phyloP scores from a whole-genome alignment of 2,329 filamentous ascomycete species.

The Scleromitrula shiraiana region DNA sequence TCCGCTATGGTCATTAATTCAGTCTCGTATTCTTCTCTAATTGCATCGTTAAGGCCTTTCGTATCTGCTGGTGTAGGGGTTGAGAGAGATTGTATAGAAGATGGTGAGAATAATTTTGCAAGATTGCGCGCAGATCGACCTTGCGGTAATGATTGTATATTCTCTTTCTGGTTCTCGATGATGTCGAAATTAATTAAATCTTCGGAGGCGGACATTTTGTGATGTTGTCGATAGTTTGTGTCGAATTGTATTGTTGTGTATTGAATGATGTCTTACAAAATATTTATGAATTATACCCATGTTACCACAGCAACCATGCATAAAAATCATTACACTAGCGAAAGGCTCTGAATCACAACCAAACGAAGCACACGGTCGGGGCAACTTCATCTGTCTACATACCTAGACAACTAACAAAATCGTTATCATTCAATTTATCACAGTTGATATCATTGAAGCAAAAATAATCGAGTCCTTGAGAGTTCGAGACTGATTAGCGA shows the following conservation, averaged over 20 bases:
- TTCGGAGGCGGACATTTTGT: slow-evolving; percentile 39
- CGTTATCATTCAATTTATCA: too few species aligned
- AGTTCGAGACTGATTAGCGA: too few species aligned
- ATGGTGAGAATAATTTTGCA: slow-evolving; percentile 69
- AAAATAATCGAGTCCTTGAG: too few species aligned
- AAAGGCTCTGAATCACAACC: too few species aligned
- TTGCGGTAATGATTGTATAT: slow-evolving; percentile 87
- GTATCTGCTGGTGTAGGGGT: slow-evolving; percentile 65
- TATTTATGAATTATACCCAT: too few species aligned
- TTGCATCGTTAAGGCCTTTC: slow-evolving; percentile 68
- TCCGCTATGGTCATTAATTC: slow-evolving; percentile 74
- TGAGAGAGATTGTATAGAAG: slow-evolving; percentile 47
- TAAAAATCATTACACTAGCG: too few species aligned
- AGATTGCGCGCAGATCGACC: slow-evolving; percentile 85
- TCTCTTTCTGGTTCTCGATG: slow-evolving; percentile 96
- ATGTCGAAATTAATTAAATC: slow-evolving; percentile 73
- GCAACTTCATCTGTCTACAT: too few species aligned
- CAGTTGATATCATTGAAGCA: too few species aligned
- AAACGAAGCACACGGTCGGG: too few species aligned
- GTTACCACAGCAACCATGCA: too few species aligned
- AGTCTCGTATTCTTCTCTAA: slow-evolving; percentile 76
- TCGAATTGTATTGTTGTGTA: neutral
- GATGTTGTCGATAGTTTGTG: slow-evolving; percentile 14
- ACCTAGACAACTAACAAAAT: too few species aligned
- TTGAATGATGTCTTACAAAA: too few species aligned